phyloP scores from a whole-genome alignment of 495 filamentous ascomycete species.

The Hypoxylon trugodes region DNA sequence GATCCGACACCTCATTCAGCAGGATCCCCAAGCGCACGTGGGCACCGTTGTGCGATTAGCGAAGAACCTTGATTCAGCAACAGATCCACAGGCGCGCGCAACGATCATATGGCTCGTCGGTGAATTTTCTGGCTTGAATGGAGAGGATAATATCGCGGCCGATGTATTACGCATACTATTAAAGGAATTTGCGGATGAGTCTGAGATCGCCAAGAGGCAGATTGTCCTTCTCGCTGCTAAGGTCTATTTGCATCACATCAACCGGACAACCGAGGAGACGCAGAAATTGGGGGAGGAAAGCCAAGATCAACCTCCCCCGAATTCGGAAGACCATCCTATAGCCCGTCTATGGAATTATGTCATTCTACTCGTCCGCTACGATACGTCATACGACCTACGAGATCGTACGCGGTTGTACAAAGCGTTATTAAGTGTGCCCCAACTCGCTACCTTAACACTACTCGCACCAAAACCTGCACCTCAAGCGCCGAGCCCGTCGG shows the following conservation, averaged over 20 bases:
- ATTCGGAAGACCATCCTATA: constrained; percentile 70
- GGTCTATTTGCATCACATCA: constrained; percentile 89
- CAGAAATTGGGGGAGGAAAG: constrained; percentile 41
- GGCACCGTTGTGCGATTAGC: constrained; percentile 88
- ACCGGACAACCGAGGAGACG: constrained; percentile 60
- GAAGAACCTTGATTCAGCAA: constrained; percentile 86
- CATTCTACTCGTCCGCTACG: constrained; percentile 85
- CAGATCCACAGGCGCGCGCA: constrained; percentile 84
- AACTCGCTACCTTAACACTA: constrained; percentile 88
- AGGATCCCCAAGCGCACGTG: constrained; percentile 77
- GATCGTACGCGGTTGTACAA: constrained; percentile 90
- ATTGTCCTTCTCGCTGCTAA: constrained; percentile 93
- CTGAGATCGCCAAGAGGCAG: constrained; percentile 85
- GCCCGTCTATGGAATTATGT: constrained; percentile 84
- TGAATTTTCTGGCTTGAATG: constrained; percentile 83
- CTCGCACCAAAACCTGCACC: constrained; percentile 95
- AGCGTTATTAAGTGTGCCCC: constrained; percentile 78
- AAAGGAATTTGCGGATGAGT: constrained; percentile 83
- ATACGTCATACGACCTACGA: constrained; percentile 92
- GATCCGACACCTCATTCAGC: constrained; percentile 93
- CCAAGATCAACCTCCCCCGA: constrained; percentile 38
- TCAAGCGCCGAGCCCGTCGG: constrained; percentile 83
- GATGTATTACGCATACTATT: constrained; percentile 92
- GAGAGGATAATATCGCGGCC: constrained; percentile 85
- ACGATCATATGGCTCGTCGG: constrained; percentile 98